Evolutionary conservation across 2,329 filamentous ascomycete genomes (phyloP).

Genomic region (Tolypocladium inflatum): DNA sequence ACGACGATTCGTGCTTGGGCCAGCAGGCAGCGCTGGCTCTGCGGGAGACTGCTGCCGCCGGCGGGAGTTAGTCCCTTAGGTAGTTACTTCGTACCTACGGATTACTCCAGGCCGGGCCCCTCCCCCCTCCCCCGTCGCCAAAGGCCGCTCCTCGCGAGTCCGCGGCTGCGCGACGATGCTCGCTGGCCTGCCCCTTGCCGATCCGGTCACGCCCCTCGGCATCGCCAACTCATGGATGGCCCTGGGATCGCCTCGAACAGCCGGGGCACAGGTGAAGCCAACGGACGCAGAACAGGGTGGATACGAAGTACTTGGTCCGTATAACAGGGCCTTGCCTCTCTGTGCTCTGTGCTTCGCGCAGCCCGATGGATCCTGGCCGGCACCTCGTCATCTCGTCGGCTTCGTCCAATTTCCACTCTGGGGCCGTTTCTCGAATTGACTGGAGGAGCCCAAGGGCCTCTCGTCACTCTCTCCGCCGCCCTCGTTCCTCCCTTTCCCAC

Average conservation of each 20-base stretch:
- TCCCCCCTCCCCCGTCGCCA: background rate
- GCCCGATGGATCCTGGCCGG: background rate
- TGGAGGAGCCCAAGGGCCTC: background rate
- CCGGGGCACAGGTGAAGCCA: background rate
- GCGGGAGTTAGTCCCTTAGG: too few relatives aligned
- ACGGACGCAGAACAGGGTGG: background rate
- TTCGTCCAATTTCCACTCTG: slow-evolving; percentile 3
- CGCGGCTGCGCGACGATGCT: background rate
- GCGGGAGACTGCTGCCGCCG: background rate
- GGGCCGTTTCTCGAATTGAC: background rate
- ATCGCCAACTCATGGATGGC: background rate
- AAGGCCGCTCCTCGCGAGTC: background rate
- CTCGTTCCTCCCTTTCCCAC: background rate
- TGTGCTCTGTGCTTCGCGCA: background rate
- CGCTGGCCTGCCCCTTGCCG: too few relatives aligned
- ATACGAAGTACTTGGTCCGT: background rate
- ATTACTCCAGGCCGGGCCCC: too few relatives aligned
- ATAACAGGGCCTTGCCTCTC: background rate
- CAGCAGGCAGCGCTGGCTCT: background rate
- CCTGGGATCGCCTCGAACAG: background rate
- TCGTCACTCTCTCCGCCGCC: background rate
- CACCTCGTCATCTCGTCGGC: background rate
- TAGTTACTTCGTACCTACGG: too few relatives aligned
- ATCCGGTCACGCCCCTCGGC: background rate
- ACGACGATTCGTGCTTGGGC: background rate